Percentiles rank a stretch among this genome's conserved stretches.
These are phyloP conservation scores for Entrophospora sp. DNA, from an alignment of 192 early-diverging fungal genomes.

Conservation along the genomic window DNA sequence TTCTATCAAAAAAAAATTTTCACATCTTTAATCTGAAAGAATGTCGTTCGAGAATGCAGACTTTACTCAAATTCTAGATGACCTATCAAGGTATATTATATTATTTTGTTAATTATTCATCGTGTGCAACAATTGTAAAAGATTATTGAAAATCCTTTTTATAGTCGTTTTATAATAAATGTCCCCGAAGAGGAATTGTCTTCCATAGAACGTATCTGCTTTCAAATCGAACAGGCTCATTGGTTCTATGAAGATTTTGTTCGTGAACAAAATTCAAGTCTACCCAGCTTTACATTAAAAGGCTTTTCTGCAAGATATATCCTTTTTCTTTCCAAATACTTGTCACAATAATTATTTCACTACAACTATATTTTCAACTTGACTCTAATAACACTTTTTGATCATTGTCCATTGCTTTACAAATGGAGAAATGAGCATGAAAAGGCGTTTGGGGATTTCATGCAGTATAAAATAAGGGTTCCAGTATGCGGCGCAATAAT, in stretches of 20 bases:
- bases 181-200: constrained; percentile 90
- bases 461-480: constrained; percentile 92
- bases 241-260: constrained; percentile 99
- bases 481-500: constrained; percentile 98
- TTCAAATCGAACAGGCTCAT: constrained; percentile 98
- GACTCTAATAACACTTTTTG: constrained; percentile 81
- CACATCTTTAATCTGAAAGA: too few species aligned
- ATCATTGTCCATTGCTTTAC: constrained; percentile 81
- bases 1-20: too few species aligned
- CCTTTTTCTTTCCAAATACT: constrained; percentile 25
- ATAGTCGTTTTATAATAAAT: constrained; percentile 96
- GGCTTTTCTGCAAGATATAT: constrained; percentile 66
- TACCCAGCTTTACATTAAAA: constrained; percentile 81
- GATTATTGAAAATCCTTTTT: not conserved
- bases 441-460: constrained; percentile 80
- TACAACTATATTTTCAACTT: too few species aligned
- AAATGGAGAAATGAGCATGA: constrained; percentile 87
- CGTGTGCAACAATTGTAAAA: not conserved
- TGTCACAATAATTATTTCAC: too few species aligned
- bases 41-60: constrained; percentile 54
- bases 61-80: constrained; percentile 80
- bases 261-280: constrained; percentile 68
- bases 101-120: not conserved
- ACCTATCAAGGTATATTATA: constrained; percentile 63
- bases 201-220: constrained; percentile 93